Percentiles rank a stretch among this genome's conserved stretches.
Conservation (phyloP, 1,139 yeast species). For the Trichomonascaceae sp. region DNA sequence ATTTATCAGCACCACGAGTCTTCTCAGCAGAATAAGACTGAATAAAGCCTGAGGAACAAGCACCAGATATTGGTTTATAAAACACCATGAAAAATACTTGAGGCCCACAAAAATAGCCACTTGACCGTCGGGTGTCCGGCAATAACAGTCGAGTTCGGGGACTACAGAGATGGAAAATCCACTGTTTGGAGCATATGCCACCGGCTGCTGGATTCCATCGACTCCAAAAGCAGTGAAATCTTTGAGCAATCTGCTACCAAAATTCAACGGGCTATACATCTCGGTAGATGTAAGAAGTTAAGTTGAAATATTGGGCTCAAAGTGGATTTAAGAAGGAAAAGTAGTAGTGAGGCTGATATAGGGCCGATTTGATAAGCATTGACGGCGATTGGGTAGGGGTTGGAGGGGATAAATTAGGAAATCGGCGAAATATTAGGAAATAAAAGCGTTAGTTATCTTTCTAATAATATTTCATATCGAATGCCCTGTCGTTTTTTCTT, state of each 20-base stretch:
- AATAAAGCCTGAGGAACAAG: slow-evolving; percentile 10
- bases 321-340: not conserved
- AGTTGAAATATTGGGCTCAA: not conserved
- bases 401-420: too few relatives aligned
- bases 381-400: not conserved
- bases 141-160: not conserved
- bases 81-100: slow-evolving; percentile 12
- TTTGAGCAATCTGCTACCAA: not conserved
- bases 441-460: not conserved
- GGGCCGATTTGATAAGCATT: not conserved
- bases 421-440: too few relatives aligned
- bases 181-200: not conserved
- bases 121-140: not conserved
- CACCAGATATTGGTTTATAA: slow-evolving; percentile 12
- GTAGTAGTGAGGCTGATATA: not conserved
- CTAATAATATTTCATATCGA: too few relatives aligned
- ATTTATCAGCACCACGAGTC: not conserved
- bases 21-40: not conserved
- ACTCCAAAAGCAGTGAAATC: not conserved
- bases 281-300: not conserved
- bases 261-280: not conserved
- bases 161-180: not conserved
- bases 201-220: not conserved
- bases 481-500: too few relatives aligned
- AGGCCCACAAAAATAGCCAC: not conserved